Evolutionary conservation across 2,329 filamentous ascomycete genomes (phyloP), one percentile per base, ranked within the genome.

Genomic region (Cercospora nicotianae): DNA sequence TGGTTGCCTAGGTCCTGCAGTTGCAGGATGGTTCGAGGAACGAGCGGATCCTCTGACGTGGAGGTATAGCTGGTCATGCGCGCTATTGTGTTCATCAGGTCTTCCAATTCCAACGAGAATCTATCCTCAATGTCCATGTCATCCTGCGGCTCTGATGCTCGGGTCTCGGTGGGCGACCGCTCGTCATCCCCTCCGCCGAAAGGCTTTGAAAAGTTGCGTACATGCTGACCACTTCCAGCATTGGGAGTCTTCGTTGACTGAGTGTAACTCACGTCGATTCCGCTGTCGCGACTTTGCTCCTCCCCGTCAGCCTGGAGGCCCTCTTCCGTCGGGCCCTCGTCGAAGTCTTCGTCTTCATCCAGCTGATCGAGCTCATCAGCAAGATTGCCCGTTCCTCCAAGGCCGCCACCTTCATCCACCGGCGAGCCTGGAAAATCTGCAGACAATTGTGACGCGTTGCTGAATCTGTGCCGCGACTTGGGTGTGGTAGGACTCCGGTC

Each of bases 361-460:
- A 95, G 82, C 79, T 95, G 92, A 79, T 94, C 92, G 59, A 95
- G 82, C 79, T 95, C 92, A 79, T 94, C 92, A 1, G 92, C 92
- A 60, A 95, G 79, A 73, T 93, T 94, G 33, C 91, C 92, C 70
- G 93, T 82, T 8, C 90, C 89, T 69, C 87, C 87, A 58, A 80
- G 81, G 61, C 76, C 78, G 16, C 74, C 77, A 9, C 77, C 78
- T 36, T 74, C 72, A 79, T 48, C 75, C 78, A 2, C 78, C 78
- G 55, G 76, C 78, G 64, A 76, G 33, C 48, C 48, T 6, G 61
- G 48, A 64, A 80, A 77, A 18, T 81, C 81, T 68, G 80, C 75
- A 12, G 77, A 78, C 36, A 73, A 68, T 58, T 73, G 73, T 10
- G 77, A 79, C 1, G 74, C 75, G 62, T 75, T 75, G 13, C 76